Conservation (phyloP, 495 filamentous ascomycete genomes). For the Penicillium malachiteum region DNA sequence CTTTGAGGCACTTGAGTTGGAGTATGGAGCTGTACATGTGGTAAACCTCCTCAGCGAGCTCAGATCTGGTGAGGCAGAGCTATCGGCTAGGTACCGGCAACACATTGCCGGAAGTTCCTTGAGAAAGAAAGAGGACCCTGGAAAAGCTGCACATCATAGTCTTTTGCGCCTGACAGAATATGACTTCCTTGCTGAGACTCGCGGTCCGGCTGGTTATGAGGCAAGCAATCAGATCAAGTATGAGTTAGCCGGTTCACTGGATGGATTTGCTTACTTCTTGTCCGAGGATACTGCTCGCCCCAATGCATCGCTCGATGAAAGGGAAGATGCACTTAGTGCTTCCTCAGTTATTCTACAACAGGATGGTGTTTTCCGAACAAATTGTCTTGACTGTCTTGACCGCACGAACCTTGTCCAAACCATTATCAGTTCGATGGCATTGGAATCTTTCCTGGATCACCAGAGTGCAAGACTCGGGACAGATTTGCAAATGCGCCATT, state of each 20-base stretch:
- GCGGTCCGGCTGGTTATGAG: constrained; percentile 83
- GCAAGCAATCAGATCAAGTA: constrained; percentile 75
- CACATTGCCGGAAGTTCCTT: constrained; percentile 71
- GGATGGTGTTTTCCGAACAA: constrained; percentile 91
- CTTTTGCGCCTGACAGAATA: constrained; percentile 79
- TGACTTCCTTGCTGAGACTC: constrained; percentile 93
- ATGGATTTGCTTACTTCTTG: constrained; percentile 87
- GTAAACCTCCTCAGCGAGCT: constrained; percentile 88
- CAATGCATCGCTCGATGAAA: constrained; percentile 18
- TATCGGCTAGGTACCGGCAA: constrained; percentile 73
- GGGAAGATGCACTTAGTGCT: constrained; percentile 34
- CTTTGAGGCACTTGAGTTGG: constrained; percentile 75
- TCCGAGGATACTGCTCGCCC: constrained; percentile 57
- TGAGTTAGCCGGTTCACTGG: constrained; percentile 70
- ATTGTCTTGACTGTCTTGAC: constrained; percentile 95
- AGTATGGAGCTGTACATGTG: constrained; percentile 87
- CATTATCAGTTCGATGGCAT: constrained; percentile 86
- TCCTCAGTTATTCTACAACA: constrained; percentile 79
- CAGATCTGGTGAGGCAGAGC: constrained; percentile 77
- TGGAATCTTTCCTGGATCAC: constrained; percentile 75
- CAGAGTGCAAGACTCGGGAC: constrained; percentile 61
- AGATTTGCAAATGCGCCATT: constrained; percentile 89
- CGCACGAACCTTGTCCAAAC: constrained; percentile 96
- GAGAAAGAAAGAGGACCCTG: constrained; percentile 44
- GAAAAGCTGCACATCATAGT: constrained; percentile 57